Conservation (phyloP, 495 filamentous ascomycete genomes). For the Pseudoneurospora amorphoporcata region DNA sequence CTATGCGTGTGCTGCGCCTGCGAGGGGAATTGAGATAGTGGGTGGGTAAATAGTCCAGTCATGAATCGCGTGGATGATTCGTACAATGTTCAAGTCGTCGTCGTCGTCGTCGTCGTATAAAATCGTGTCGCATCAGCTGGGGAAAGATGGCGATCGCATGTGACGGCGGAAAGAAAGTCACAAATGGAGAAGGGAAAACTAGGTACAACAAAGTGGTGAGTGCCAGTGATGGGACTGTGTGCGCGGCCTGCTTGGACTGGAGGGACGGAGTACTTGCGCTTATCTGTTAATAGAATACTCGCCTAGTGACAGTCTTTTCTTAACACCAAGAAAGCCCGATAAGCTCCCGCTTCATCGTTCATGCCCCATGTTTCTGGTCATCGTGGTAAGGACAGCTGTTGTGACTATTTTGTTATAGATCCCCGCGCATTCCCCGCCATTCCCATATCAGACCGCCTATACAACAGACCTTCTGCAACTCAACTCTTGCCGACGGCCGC, state of each 20-base stretch:
- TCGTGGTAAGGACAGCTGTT: background rate
- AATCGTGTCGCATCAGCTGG: background rate
- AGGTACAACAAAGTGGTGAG: background rate
- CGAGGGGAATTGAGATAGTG: background rate
- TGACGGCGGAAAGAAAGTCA: background rate
- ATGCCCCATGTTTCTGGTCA: background rate
- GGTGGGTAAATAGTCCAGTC: background rate
- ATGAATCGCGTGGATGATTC: background rate
- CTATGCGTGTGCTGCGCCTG: background rate
- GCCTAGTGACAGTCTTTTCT: background rate
- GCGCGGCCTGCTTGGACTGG: background rate
- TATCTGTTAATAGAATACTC: background rate
- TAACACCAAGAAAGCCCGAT: background rate
- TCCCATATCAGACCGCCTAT: background rate
- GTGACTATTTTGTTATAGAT: background rate
- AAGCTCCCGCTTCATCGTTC: background rate
- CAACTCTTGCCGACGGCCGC: background rate
- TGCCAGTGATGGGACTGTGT: background rate
- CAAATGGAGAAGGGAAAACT: background rate
- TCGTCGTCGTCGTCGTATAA: background rate
- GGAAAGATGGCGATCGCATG: background rate
- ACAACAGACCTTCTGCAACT: background rate
- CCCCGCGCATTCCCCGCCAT: background rate
- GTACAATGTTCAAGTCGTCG: background rate
- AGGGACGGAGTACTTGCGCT: background rate